A percentile compares a stretch with the other conserved stretches of the same genome.
Conservation (phyloP, 441 rosid species). For the Pelargonium australe region DNA sequence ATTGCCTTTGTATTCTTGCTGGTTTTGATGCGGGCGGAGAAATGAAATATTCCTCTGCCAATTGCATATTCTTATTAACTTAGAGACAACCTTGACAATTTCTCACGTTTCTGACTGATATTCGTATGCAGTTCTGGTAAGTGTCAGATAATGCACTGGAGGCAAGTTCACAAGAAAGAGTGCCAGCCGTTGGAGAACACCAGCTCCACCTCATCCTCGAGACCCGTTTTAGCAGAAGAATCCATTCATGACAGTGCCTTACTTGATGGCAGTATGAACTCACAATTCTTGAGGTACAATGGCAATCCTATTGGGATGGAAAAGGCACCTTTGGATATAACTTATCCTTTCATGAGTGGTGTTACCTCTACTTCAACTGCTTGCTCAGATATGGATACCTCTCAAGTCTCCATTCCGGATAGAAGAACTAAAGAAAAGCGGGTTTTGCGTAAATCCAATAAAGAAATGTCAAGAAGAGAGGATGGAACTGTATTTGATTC, state of each 20-base stretch:
- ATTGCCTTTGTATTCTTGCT: too few species aligned
- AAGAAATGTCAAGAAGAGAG: slow-evolving; percentile 41
- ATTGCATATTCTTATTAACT: too few species aligned
- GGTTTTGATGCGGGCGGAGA: too few species aligned
- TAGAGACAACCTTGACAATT: too few species aligned
- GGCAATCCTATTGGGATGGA: slow-evolving; percentile 28
- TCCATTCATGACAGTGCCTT: slow-evolving; percentile 18
- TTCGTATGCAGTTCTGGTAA: slow-evolving; percentile 61
- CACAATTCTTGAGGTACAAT: slow-evolving; percentile 27
- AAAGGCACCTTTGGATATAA: slow-evolving; percentile 22
- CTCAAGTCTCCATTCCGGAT: slow-evolving; percentile 38
- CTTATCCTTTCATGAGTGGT: slow-evolving; percentile 23
- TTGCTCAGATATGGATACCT: slow-evolving; percentile 32
- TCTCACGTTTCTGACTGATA: not conserved
- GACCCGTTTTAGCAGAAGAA: slow-evolving; percentile 30
- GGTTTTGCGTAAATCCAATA: slow-evolving; percentile 28
- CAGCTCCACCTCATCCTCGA: slow-evolving; percentile 37
- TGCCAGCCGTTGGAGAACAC: slow-evolving; percentile 44
- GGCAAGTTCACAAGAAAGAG: slow-evolving; percentile 65
- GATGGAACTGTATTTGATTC: slow-evolving; percentile 26
- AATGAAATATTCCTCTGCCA: too few species aligned
- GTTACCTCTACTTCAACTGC: slow-evolving; percentile 25
- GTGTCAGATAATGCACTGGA: slow-evolving; percentile 92
- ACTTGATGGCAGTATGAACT: slow-evolving; percentile 28
- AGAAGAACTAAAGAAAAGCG: slow-evolving; percentile 39